Evolutionary conservation across 495 filamentous ascomycete species (phyloP), one percentile per base, ranked within the genome.

Genomic region (Talaromyces liani): DNA sequence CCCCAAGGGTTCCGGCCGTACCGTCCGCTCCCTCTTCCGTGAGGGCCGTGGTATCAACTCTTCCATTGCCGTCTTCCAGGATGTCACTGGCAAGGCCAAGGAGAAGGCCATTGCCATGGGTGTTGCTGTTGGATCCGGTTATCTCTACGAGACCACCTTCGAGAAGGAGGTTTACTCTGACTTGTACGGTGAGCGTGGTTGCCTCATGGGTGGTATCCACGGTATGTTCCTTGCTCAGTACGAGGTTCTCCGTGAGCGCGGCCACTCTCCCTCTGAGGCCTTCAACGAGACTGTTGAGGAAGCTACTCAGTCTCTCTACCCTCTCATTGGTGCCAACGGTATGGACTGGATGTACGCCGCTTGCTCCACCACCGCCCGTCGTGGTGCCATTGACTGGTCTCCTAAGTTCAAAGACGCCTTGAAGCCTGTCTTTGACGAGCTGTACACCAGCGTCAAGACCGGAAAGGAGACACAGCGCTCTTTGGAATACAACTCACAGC

Each of bases 271-370:
- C 72, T 93, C 89, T 72, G 95, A 98, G 83, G 94, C 94, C 65
- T 98, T 98, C 89, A 98, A 98, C 85, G 94, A 98, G 91, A 97
- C 94, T 67, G 94, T 98, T 64, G 94, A 98, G 84, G 94, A 98
- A 82, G 94, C 94, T 65, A 98, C 94, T 47, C 95, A 98, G 86
- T 91, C 87, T 68, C 84, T 98, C 64, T 98, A 98, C 85, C 94
- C 94, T 63, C 83, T 98, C 68, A 98, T 98, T 71, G 94, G 92
- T 74, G 84, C 83, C 71, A 88, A 98, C 77, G 94, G 94, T 69
- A 98, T 98, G 94, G 94, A 98, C 84, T 98, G 94, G 91, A 98
- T 98, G 95, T 98, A 96, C 83, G 92, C 93, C 69, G 94, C 94
- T 67, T 98, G 94, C 89, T 98, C 93, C 61, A 98, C 95, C 71